Base-by-base conservation (phyloP, 2,329 filamentous ascomycete species). In the Trichophyton benhamiae region DNA sequence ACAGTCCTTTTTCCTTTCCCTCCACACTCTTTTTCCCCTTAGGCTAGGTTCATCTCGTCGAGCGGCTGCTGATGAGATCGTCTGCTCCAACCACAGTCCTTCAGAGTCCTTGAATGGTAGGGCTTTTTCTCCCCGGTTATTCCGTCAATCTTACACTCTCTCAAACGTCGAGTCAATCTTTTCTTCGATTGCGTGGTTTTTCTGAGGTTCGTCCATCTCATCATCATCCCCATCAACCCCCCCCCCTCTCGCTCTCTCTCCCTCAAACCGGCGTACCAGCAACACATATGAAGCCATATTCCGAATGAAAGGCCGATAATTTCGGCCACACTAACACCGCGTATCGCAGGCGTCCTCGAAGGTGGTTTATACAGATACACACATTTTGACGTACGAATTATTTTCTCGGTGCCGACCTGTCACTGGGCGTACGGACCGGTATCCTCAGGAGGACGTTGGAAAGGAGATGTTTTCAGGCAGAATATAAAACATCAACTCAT, bases 11-110 rank as follows among this genome's bases (percentile, higher is more conserved):
- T 20, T 27, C 3, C 33, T 38, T 13, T 38, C 33, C 52, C 30
- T 36, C 52, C 52, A 55, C 52, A 36, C 52, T 55, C 52, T 55
- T 55, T 55, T 30, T 17, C 20, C 11, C 7, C 33, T 13, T 33
- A 55, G 46, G 20, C 25, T 22, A 52, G 33, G 9, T 52, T 20
- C 53, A 57, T 57, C 53, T 58, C 38, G 20, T 58, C 57, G 25
- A 58, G 57, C 36, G 38, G 41, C 57, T 58, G 36, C 41, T 44
- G 30, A 25, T 57, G 30, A 38, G 53, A 57, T 57, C 53, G 30
- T 57, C 53, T 38, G 36, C 30, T 38, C 53, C 53, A 22, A 36
- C 53, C 57, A 58, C 38, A 25, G 11, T 58, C 57, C 15, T 58
- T 58, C 27, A 55, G n/a, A 55, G 52, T 17, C 27, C 15, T 55